phyloP scores from a whole-genome alignment of 2,329 filamentous ascomycete species.

The Aspergillus sp. region DNA sequence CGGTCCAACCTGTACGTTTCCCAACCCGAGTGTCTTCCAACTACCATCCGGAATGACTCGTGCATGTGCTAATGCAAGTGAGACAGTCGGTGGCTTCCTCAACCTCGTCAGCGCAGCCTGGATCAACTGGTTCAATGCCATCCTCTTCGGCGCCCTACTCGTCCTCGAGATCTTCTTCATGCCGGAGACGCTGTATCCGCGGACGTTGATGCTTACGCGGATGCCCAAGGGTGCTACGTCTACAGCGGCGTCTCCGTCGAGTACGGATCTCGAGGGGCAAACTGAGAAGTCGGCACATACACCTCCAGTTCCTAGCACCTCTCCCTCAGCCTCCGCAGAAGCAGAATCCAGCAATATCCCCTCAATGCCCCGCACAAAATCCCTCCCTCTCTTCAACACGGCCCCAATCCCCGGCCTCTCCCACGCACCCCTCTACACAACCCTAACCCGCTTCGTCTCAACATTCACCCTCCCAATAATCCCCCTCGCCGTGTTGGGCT shows the following conservation, averaged over 20 bases:
- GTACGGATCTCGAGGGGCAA: slow-evolving; percentile 18
- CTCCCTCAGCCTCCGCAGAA: background rate
- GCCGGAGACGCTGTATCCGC: slow-evolving; percentile 62
- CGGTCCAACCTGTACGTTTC: slow-evolving; percentile 50
- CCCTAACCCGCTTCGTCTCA: slow-evolving; percentile 51
- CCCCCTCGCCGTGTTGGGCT: slow-evolving; percentile 52
- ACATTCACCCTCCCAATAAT: slow-evolving; percentile 55
- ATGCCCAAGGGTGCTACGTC: slow-evolving; percentile 30
- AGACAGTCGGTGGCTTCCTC: slow-evolving; percentile 57
- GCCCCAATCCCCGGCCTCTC: slow-evolving; percentile 54
- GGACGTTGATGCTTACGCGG: slow-evolving; percentile 52
- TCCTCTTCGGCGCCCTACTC: slow-evolving; percentile 56
- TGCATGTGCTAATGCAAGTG: no score
- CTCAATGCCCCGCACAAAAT: slow-evolving; percentile 45
- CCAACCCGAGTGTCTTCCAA: background rate
- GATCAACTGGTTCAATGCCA: slow-evolving; percentile 61
- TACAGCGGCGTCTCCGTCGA: slow-evolving; percentile 29
- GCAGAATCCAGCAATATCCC: slow-evolving; percentile 4
- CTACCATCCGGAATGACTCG: no score
- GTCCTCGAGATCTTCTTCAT: slow-evolving; percentile 55
- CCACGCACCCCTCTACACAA: slow-evolving; percentile 56
- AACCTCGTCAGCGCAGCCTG: slow-evolving; percentile 53
- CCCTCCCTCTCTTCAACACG: slow-evolving; percentile 52
- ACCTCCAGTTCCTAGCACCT: background rate
- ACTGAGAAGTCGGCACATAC: background rate